Evolutionary conservation across 345 rosid genomes (phyloP), one percentile per base, ranked within the genome.

Genomic region (Boechera divaricarpa): DNA sequence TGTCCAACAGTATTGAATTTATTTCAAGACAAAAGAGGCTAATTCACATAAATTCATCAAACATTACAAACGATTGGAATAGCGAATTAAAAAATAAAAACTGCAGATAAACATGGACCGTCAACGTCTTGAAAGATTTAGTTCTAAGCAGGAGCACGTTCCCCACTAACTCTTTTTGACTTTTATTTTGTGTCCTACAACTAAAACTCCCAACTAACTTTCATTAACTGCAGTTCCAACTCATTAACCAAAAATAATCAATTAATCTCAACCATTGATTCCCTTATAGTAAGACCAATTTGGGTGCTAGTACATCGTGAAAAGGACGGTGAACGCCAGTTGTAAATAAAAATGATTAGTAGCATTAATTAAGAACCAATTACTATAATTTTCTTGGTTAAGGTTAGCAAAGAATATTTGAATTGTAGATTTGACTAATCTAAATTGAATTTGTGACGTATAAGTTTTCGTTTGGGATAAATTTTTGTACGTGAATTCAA

Each of bases 121-220:
- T 77, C 81, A 64, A 36, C 55, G 55, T 71, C 76, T 63, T 18
- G 54, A 39, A 32, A 64, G 72, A 63, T 70, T 77, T 33, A 10
- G 48, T 9, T 62, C 53, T 38, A 71, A 71, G 81, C 55, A 71
- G 54, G 54, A 77, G 76, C 81, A 77, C 67, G 81, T 77, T 77
- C 66, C 61, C 59, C 61, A 77, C 72, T 77, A 70, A 77, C 81
- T 52, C 76, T 63, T 51, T 26, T 77, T 47, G 52, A 70, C 76
- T 45, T 36, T 63, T 9, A 31, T 28, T 26, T 39, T 32, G 39
- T 58, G 67, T 42, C 67, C 72, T 64, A 77, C 76, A 64, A 45
- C 54, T 24, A 28, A 63, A 69, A 54, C 65, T 64, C 67, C 76
- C 81, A 77, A 77, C 81, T 2, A 77, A 64, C 72, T 70, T 29